Percentiles rank a stretch among this genome's conserved stretches.
These are phyloP conservation scores for Chiua virens DNA, from an alignment of 768 basidiomycete species.

Conservation along the genomic window DNA sequence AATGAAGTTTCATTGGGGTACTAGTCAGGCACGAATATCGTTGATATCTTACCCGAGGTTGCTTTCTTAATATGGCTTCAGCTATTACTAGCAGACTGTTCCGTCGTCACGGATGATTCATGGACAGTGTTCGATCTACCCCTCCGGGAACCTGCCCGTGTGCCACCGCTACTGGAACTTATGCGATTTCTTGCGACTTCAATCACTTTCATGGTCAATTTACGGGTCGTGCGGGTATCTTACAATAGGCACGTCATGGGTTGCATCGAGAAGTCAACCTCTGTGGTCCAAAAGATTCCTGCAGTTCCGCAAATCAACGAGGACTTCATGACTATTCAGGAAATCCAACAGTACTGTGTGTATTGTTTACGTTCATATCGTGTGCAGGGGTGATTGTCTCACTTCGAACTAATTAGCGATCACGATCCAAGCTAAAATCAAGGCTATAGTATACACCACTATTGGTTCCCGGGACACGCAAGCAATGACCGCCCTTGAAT, in stretches of 20 bases:
- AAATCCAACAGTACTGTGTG: too few relatives aligned
- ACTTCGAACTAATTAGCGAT: too few relatives aligned
- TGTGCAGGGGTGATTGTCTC: too few relatives aligned
- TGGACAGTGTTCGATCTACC: conserved; percentile 90
- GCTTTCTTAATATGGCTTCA: conserved; percentile 24
- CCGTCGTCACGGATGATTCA: too few relatives aligned
- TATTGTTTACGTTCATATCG: too few relatives aligned
- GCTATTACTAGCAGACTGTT: conserved; percentile 60
- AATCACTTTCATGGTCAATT: conserved; percentile 84
- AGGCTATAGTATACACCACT: too few relatives aligned
- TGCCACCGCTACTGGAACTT: conserved; percentile 81
- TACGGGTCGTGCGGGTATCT: conserved; percentile 73
- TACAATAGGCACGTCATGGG: conserved; percentile 73
- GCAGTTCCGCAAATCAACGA: too few relatives aligned
- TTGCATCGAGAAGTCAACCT: conserved; percentile 53
- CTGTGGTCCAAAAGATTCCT: too few relatives aligned
- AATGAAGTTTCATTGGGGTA: conserved; percentile 96
- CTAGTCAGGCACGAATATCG: conserved; percentile 45
- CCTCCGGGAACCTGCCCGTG: conserved; percentile 71
- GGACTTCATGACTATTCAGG: too few relatives aligned
- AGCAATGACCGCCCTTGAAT: too few relatives aligned
- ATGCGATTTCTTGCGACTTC: conserved; percentile 86
- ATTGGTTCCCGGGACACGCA: too few relatives aligned
- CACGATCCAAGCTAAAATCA: too few relatives aligned
- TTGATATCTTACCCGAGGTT: not conserved